A percentile compares a stretch with the other conserved stretches of the same genome.
Conservation (phyloP, 2,329 filamentous ascomycete genomes). For the Hypomyces rosellus region DNA sequence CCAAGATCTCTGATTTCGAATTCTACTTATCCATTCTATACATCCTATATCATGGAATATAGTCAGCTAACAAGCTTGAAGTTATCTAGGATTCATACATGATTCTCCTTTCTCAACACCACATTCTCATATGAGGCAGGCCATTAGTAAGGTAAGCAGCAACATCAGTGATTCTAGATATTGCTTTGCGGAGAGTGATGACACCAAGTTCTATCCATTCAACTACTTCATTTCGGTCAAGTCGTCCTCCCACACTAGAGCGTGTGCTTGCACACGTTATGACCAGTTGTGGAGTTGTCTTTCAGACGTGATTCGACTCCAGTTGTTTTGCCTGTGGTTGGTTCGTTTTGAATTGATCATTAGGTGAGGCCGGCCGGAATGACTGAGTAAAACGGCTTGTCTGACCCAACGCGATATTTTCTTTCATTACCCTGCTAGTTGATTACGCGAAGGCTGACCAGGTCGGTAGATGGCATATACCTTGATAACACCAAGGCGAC, state of each 20-base stretch:
- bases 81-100: no score
- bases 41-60: neutral
- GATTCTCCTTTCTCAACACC: no score
- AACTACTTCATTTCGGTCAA: slow-evolving; percentile 61
- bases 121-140: no score
- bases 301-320: slow-evolving; percentile 53
- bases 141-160: no score
- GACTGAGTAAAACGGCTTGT: slow-evolving; percentile 66
- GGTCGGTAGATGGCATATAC: no score
- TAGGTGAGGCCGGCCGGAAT: slow-evolving; percentile 49
- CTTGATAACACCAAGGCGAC: no score
- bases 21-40: neutral
- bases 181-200: slow-evolving; percentile 24
- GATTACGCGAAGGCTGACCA: no score
- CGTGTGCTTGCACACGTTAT: slow-evolving; percentile 36
- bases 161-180: no score
- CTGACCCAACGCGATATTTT: slow-evolving; percentile 30
- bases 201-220: slow-evolving; percentile 66
- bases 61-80: no score
- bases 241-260: slow-evolving; percentile 70
- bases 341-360: slow-evolving; percentile 49
- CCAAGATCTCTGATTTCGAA: slow-evolving; percentile 48
- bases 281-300: slow-evolving; percentile 71
- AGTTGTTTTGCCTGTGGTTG: slow-evolving; percentile 39
- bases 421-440: no score